phyloP scores from a whole-genome alignment of 352 stramenopile genomes.

The Phytophthora meadii region DNA sequence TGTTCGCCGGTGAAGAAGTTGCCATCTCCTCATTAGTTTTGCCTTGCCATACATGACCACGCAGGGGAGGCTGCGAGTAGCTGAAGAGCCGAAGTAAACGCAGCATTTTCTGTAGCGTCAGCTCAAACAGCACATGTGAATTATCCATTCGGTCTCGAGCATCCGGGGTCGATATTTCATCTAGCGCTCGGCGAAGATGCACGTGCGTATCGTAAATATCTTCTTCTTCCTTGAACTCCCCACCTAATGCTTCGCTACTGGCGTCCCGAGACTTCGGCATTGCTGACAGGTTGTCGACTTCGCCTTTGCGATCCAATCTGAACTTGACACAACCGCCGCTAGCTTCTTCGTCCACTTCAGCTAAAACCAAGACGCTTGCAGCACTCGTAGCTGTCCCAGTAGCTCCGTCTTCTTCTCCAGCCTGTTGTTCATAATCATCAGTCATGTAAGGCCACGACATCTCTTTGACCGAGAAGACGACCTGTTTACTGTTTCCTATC shows the following conservation, averaged over 20 bases:
- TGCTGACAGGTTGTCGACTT: conserved; percentile 3
- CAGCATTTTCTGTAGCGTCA: conserved; percentile 74
- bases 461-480: conserved; percentile 80
- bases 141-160: conserved; percentile 78
- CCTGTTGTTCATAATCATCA: conserved; percentile 29
- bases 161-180: conserved; percentile 70
- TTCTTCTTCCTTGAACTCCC: conserved; percentile 30
- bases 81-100: conserved; percentile 75
- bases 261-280: conserved; percentile 1
- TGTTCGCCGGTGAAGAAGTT: conserved; percentile 8
- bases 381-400: conserved; percentile 42
- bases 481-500: conserved; percentile 55
- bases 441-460: conserved; percentile 82
- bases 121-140: conserved; percentile 85
- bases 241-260: conserved; percentile 16
- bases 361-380: conserved; percentile 66
- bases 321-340: conserved; percentile 76
- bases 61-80: conserved; percentile 62
- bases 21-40: conserved; percentile 8
- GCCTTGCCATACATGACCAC: conserved; percentile 7
- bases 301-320: conserved; percentile 55
- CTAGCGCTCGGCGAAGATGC: conserved; percentile 68
- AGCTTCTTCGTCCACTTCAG: conserved; percentile 69
- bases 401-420: conserved; percentile 32
- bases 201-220: conserved; percentile 73